Percentiles rank a stretch among this genome's conserved stretches.
Evolutionary conservation across 164 flowering plant species (phyloP).

Genomic region (Vitis amurensis): DNA sequence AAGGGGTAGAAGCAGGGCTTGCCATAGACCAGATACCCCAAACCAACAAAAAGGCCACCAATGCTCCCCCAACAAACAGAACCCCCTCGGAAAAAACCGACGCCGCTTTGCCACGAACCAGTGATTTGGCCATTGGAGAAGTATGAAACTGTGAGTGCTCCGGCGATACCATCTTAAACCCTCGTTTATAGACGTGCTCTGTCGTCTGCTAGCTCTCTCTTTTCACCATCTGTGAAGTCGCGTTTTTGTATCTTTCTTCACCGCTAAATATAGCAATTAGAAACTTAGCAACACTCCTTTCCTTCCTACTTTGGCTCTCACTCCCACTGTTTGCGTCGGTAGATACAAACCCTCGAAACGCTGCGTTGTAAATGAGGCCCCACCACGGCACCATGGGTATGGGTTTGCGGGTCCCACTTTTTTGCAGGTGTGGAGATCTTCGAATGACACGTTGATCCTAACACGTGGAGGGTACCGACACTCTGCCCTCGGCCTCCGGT

Average conservation of each 20-base stretch:
- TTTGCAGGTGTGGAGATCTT: background rate
- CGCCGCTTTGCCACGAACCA: conserved; percentile 23
- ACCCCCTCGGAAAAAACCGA: conserved; percentile 32
- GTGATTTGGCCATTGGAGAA: conserved; percentile 41
- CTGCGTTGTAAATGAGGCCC: background rate
- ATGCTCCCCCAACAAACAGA: conserved; percentile 49
- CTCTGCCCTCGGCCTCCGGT: background rate
- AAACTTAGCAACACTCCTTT: too few relatives aligned
- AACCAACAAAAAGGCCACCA: conserved; percentile 49
- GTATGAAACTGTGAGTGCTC: conserved; percentile 20
- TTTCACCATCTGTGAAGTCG: conserved; percentile 5
- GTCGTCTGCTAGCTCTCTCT: background rate
- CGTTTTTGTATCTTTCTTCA: background rate
- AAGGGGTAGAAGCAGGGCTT: conserved; percentile 20
- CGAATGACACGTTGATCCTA: background rate
- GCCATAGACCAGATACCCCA: conserved; percentile 49
- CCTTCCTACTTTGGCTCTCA: too few relatives aligned
- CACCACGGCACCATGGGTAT: background rate
- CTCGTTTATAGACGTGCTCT: conserved; percentile 3
- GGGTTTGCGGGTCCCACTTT: background rate
- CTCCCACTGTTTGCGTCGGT: too few relatives aligned
- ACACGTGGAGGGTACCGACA: background rate
- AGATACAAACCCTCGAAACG: too few relatives aligned
- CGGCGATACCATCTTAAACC: conserved; percentile 29
- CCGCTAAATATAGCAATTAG: too few relatives aligned